Evolutionary conservation across 2,329 filamentous ascomycete genomes (phyloP), one percentile per base, ranked within the genome.

Genomic region (Herpotrichia juniperi): DNA sequence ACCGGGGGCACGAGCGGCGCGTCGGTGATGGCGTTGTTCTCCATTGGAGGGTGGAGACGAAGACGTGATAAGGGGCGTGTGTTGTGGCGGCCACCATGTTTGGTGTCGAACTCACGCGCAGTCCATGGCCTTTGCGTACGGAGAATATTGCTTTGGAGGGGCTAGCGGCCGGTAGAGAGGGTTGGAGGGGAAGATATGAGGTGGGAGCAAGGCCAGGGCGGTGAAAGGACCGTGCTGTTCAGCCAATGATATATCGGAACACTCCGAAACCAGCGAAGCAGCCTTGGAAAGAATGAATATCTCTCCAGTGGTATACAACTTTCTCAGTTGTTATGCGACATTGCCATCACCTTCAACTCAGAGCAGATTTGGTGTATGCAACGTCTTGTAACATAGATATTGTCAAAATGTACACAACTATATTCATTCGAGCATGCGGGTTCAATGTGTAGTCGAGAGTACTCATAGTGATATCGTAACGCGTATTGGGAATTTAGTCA

Each of bases 1-100:
- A 66, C 65, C 7, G 69, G 66, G 21, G 71, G 70, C 59, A 72
- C 71, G 16, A 70, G 60, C 16, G 66, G 62, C 50, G 60, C 64
- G 28, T 61, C 66, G 42, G 63, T 54, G 37, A 62, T 24, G 47
- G 59, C 53, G 61, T 50, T 58, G 45, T 57, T 54, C 43, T 67
- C 62, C 69, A 73, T 74, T 22, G 56, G 61, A 7, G 54, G 34
- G 57, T 45, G 53, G 47, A 47, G 44, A 52, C 47, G 45, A 40
- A 50, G 46, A 53, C 51, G 55, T 42, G 50, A 54, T 57, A 51
- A 52, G 54, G 44, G 26, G 34, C 12, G 37, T 43, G 50, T 49
- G 54, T 52, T 55, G 52, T 37, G 44, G 44, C 51, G 55, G 50
- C 62, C 59, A 65, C 62, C 68, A 68, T 68, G 42, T 53, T 59